These are phyloP conservation scores for Diutina mesorugosa DNA, from an alignment of 1,139 yeast genomes.

Conservation along the genomic window DNA sequence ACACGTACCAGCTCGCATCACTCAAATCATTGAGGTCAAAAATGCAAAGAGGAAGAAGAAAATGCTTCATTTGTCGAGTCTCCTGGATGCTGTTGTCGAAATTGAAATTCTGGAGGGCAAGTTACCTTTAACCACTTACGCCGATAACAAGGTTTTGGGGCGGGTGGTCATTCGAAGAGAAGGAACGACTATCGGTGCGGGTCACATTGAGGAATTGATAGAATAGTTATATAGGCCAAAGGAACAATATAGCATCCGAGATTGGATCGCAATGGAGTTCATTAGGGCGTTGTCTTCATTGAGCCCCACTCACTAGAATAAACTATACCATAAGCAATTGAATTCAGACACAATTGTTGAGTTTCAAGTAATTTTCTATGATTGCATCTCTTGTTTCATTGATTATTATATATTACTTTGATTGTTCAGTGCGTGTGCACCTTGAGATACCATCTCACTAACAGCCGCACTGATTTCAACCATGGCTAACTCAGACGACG, in stretches of 20 bases:
- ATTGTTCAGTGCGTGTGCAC: background rate
- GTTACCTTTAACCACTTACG: conserved; percentile 51
- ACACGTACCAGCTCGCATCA: conserved; percentile 61
- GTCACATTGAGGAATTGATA: conserved; percentile 14
- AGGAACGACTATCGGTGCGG: conserved; percentile 85
- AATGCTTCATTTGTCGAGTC: conserved; percentile 53
- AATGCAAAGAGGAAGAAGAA: conserved; percentile 40
- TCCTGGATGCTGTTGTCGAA: conserved; percentile 61
- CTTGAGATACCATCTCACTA: background rate
- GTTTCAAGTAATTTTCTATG: no score
- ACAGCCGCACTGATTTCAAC: background rate
- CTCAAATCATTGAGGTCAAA: conserved; percentile 36
- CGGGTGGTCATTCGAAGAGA: conserved; percentile 77
- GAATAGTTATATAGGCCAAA: background rate
- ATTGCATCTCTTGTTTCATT: no score
- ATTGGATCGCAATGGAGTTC: background rate
- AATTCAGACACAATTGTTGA: no score
- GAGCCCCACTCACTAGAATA: background rate
- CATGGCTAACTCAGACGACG: conserved; percentile 41
- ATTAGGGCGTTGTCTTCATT: background rate
- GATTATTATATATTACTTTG: no score
- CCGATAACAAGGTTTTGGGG: conserved; percentile 55
- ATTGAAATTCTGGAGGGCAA: conserved; percentile 44
- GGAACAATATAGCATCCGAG: background rate
- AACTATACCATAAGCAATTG: no score